These are phyloP conservation scores for Chrysosporium queenslandicum DNA, from an alignment of 2,329 filamentous ascomycete genomes.

Conservation along the genomic window DNA sequence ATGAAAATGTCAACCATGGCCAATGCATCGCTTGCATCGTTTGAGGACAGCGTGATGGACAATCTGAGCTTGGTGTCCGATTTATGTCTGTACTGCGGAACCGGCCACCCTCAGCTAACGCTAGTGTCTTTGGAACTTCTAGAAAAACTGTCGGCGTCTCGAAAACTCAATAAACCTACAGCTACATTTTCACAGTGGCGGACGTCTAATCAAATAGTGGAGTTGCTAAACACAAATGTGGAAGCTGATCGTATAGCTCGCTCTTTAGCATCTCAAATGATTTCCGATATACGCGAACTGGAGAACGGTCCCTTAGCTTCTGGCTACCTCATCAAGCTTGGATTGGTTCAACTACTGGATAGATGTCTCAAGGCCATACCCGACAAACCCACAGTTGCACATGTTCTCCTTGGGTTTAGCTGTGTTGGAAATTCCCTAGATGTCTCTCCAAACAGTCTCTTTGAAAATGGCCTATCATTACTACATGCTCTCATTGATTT, in stretches of 20 bases:
- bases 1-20: constrained; percentile 53
- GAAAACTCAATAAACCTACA: constrained; percentile 65
- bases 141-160: constrained; percentile 75
- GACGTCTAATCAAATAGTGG: constrained; percentile 73
- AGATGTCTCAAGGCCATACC: constrained; percentile 66
- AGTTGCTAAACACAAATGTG: constrained; percentile 72
- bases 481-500: constrained; percentile 72
- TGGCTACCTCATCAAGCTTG: constrained; percentile 70
- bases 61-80: constrained; percentile 70
- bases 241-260: constrained; percentile 70
- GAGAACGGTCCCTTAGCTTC: constrained; percentile 59
- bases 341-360: constrained; percentile 76
- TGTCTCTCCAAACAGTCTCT: constrained; percentile 58
- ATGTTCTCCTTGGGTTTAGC: constrained; percentile 78
- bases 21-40: constrained; percentile 69
- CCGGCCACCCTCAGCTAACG: constrained; percentile 70
- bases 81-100: constrained; percentile 75
- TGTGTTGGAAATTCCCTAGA: constrained; percentile 62
- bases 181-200: constrained; percentile 52
- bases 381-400: constrained; percentile 74
- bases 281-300: constrained; percentile 57
- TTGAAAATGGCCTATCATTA: constrained; percentile 58
- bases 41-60: constrained; percentile 82
- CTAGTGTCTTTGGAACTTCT: constrained; percentile 71
- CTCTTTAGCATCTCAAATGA: constrained; percentile 60